Evolutionary conservation across 2,329 filamentous ascomycete genomes (phyloP).

Genomic region (Aspergillus costaricaensis): DNA sequence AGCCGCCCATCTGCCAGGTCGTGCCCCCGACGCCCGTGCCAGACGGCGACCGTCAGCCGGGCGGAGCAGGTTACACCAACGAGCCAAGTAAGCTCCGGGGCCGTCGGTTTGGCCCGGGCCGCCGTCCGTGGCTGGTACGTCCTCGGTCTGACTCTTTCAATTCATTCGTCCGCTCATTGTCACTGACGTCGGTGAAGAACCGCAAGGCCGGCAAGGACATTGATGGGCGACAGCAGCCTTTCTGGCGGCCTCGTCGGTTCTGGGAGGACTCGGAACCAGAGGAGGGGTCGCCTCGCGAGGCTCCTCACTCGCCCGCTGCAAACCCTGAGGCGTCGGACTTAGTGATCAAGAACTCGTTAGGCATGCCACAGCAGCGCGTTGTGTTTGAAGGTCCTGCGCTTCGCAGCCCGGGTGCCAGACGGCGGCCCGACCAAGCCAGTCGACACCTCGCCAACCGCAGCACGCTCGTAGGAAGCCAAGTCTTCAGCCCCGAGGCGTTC

Average conservation of each 20-base stretch:
- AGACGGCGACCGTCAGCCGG: constrained; percentile 47
- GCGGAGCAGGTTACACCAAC: constrained; percentile 4
- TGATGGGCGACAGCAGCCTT: constrained; percentile 57
- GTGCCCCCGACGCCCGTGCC: constrained; percentile 55
- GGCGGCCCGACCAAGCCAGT: constrained; percentile 26
- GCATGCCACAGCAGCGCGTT: constrained; percentile 53
- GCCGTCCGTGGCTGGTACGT: constrained; percentile 40
- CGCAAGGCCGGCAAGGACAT: constrained; percentile 46
- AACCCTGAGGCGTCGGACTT: constrained; percentile 35
- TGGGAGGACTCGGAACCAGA: constrained; percentile 59
- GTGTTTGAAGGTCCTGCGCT: constrained; percentile 44
- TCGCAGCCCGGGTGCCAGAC: constrained; percentile 35
- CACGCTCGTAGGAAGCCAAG: constrained; percentile 33
- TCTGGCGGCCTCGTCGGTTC: constrained; percentile 65
- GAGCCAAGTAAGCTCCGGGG: constrained; percentile 25
- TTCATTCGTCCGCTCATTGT: constrained; percentile 41
- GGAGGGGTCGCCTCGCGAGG: constrained; percentile 30
- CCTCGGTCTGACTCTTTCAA: constrained; percentile 45
- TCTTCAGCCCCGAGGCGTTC: constrained; percentile 28
- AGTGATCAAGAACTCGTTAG: constrained; percentile 58
- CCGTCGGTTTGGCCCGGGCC: constrained; percentile 40
- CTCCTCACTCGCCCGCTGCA: neutral
- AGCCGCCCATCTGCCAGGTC: constrained; percentile 58
- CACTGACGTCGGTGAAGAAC: constrained; percentile 44
- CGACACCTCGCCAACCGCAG: constrained; percentile 33